These are phyloP conservation scores for Chiua sp. DNA, from an alignment of 1,284 basidiomycete genomes.

Conservation along the genomic window DNA sequence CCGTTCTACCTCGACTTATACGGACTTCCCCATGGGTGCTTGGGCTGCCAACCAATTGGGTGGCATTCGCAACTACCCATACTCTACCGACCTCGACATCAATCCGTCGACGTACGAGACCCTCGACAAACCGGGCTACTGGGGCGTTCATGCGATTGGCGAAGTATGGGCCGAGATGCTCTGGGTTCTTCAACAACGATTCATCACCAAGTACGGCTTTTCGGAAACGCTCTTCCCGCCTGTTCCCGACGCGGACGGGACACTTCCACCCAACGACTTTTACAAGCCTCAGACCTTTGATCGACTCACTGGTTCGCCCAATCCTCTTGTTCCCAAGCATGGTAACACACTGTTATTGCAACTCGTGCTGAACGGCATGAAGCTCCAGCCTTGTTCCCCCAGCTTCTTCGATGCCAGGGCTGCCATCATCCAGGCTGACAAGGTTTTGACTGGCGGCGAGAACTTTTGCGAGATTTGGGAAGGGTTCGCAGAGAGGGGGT, in stretches of 20 bases:
- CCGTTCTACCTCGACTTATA: slow-evolving; percentile 74
- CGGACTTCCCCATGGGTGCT: slow-evolving; percentile 89
- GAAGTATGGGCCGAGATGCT: slow-evolving; percentile 98
- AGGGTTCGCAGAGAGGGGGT: slow-evolving; percentile 83
- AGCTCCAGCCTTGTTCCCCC: slow-evolving; percentile 92
- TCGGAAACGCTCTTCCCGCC: slow-evolving; percentile 84
- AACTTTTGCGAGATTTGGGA: slow-evolving; percentile 92
- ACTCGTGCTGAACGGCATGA: slow-evolving; percentile 92
- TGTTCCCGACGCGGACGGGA: slow-evolving; percentile 60
- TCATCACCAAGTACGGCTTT: slow-evolving; percentile 87
- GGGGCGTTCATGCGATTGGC: slow-evolving; percentile 91
- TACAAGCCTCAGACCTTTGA: slow-evolving; percentile 58
- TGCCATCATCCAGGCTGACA: slow-evolving; percentile 94
- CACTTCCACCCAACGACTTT: slow-evolving; percentile 71
- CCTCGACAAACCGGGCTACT: slow-evolving; percentile 93
- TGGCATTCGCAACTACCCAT: slow-evolving; percentile 91
- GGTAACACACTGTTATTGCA: slow-evolving; percentile 91
- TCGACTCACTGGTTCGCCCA: slow-evolving; percentile 45
- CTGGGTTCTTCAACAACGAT: slow-evolving; percentile 79
- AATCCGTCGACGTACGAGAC: slow-evolving; percentile 97
- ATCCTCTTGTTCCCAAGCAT: slow-evolving; percentile 84
- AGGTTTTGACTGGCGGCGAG: slow-evolving; percentile 89
- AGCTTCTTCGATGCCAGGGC: slow-evolving; percentile 92
- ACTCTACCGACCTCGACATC: slow-evolving; percentile 78
- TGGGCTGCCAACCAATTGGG: slow-evolving; percentile 85